Evolutionary conservation across 1,284 basidiomycete species (phyloP).

Genomic region (Chalciporus sp.): DNA sequence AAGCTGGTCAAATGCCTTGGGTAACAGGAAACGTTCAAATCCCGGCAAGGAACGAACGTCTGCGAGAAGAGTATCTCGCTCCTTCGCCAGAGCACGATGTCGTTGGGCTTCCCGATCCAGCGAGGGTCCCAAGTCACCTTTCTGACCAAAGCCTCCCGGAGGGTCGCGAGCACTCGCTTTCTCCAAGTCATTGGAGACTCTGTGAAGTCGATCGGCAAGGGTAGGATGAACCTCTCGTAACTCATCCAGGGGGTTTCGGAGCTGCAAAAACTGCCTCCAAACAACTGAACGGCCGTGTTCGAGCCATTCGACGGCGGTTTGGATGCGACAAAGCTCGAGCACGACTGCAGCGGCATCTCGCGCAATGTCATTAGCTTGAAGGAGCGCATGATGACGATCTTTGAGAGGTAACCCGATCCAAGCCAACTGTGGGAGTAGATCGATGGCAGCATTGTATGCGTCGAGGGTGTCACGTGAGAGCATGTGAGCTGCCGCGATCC

Average conservation of each 20-base stretch:
- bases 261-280: background rate
- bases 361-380: background rate
- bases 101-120: background rate
- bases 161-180: background rate
- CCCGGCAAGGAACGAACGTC: background rate
- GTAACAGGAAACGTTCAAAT: constrained; percentile 2
- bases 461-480: background rate
- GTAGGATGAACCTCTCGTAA: background rate
- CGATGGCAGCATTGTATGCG: background rate
- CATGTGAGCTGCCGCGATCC: background rate
- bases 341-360: background rate
- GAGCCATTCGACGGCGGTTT: constrained; percentile 2
- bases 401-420: constrained; percentile 2
- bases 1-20: background rate
- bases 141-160: background rate
- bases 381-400: background rate
- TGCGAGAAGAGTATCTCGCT: background rate
- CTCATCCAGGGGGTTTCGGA: background rate
- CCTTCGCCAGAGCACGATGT: background rate
- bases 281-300: constrained; percentile 4
- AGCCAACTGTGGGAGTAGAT: background rate
- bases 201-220: background rate
- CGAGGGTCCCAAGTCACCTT: background rate
- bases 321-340: background rate
- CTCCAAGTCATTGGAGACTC: background rate